A percentile compares a stretch with the other conserved stretches of the same genome.
These are phyloP conservation scores for Metschnikowia shivogae DNA, from an alignment of 805 yeast species.

Conservation along the genomic window DNA sequence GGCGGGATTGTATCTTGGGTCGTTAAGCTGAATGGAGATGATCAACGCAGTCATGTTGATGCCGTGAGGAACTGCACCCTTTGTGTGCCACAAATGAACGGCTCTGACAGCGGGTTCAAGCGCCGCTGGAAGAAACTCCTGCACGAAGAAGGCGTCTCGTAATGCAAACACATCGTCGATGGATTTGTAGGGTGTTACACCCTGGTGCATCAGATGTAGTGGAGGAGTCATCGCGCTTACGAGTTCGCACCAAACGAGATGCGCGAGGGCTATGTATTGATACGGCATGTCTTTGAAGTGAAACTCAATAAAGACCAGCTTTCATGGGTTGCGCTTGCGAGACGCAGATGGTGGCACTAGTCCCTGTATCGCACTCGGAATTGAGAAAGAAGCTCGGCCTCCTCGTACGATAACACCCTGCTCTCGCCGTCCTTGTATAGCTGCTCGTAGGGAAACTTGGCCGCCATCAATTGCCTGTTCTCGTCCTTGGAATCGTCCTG, in stretches of 20 bases:
- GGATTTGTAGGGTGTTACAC: slow-evolving; percentile 11
- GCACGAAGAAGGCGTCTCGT: slow-evolving; percentile 7
- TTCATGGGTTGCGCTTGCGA: slow-evolving; percentile 1
- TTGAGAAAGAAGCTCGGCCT: slow-evolving; percentile 12
- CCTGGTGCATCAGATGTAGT: not conserved
- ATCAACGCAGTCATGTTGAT: slow-evolving; percentile 62
- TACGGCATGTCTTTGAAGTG: not conserved
- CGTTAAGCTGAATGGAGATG: slow-evolving; percentile 43
- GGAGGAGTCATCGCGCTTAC: not conserved
- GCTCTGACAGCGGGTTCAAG: slow-evolving; percentile 13
- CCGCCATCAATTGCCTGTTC: slow-evolving; percentile 8
- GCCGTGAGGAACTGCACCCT: slow-evolving; percentile 69
- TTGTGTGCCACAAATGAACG: slow-evolving; percentile 50
- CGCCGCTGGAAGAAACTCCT: not conserved
- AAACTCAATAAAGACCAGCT: slow-evolving; percentile 5
- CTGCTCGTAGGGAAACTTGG: slow-evolving; percentile 19
- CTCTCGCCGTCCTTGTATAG: slow-evolving; percentile 4
- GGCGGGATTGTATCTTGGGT: slow-evolving; percentile 28
- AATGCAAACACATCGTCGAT: slow-evolving; percentile 9
- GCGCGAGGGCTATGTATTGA: not conserved
- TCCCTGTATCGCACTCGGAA: slow-evolving; percentile 5
- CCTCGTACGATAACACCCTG: slow-evolving; percentile 15
- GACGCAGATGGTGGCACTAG: not conserved
- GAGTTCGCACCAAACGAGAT: not conserved
- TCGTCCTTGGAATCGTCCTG: slow-evolving; percentile 5